Percentiles rank a stretch among this genome's conserved stretches.
phyloP scores from a whole-genome alignment of 306 rosid genomes.

The Citrullus amarus region DNA sequence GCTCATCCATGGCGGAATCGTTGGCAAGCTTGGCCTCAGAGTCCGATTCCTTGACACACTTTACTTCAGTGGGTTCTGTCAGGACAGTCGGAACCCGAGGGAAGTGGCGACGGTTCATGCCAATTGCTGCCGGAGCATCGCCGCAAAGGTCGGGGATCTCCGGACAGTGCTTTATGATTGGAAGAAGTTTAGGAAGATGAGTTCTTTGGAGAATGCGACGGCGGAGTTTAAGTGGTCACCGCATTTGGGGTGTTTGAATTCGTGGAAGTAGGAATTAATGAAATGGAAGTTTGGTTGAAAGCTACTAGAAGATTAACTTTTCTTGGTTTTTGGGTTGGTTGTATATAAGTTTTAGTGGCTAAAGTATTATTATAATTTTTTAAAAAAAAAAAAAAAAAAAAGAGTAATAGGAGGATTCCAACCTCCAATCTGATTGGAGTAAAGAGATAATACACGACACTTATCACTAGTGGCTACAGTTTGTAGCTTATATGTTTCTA shows the following conservation, averaged over 20 bases:
- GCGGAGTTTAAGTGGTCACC: slow-evolving; percentile 2
- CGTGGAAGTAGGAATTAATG: background rate
- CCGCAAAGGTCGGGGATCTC: slow-evolving; percentile 4
- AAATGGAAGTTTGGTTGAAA: too few species aligned
- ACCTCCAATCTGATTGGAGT: too few species aligned
- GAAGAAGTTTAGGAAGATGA: background rate
- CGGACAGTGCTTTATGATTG: slow-evolving; percentile 5
- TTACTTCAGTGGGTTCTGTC: slow-evolving; percentile 12
- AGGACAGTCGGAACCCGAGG: background rate
- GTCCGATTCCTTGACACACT: background rate
- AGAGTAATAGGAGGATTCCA: too few species aligned
- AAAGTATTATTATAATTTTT: too few species aligned
- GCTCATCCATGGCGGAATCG: background rate
- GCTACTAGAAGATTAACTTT: too few species aligned
- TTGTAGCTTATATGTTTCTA: too few species aligned
- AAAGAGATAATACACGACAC: too few species aligned
- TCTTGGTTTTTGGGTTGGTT: background rate
- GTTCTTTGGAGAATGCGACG: background rate
- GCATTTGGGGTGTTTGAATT: background rate
- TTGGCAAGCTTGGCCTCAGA: background rate
- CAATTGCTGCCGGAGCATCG: slow-evolving; percentile 9
- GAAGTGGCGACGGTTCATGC: slow-evolving; percentile 11
- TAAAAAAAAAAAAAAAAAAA: too few species aligned
- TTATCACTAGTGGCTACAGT: too few species aligned
- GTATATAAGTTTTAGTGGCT: background rate